Percentiles rank a stretch among this genome's conserved stretches.
Evolutionary conservation across 2,329 filamentous ascomycete species (phyloP).

Genomic region (Penicillium nordicum): DNA sequence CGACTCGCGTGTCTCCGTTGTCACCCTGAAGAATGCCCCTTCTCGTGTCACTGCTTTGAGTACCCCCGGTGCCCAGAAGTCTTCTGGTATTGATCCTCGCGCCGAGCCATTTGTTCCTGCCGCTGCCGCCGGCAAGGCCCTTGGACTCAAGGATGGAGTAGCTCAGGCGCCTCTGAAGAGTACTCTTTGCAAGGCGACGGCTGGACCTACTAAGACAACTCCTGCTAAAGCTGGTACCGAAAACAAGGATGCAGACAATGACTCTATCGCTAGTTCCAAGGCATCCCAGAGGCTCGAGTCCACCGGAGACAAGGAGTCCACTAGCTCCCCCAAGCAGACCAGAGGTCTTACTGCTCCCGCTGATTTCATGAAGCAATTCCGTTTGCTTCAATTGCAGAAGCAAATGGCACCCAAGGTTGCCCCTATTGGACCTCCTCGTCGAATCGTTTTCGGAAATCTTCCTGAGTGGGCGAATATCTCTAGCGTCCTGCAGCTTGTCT

Average conservation of each 20-base stretch:
- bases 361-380: slow-evolving; percentile 8
- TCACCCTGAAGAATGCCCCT: neutral
- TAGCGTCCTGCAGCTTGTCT: slow-evolving; percentile 37
- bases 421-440: slow-evolving; percentile 20
- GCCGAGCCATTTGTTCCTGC: neutral
- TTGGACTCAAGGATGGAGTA: neutral
- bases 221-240: neutral
- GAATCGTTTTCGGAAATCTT: slow-evolving; percentile 37
- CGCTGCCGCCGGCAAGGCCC: neutral
- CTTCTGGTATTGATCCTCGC: neutral
- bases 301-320: neutral
- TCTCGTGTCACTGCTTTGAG: neutral
- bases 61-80: neutral
- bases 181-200: no score
- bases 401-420: neutral
- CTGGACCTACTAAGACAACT: neutral
- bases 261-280: neutral
- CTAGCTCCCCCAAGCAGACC: neutral
- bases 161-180: neutral
- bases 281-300: neutral
- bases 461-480: slow-evolving; percentile 31
- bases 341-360: neutral
- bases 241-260: neutral
- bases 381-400: neutral
- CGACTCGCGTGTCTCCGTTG: neutral